Evolutionary conservation across 2,329 filamentous ascomycete genomes (phyloP), one percentile per base, ranked within the genome.

Genomic region (Pyrenochaeta sp.): DNA sequence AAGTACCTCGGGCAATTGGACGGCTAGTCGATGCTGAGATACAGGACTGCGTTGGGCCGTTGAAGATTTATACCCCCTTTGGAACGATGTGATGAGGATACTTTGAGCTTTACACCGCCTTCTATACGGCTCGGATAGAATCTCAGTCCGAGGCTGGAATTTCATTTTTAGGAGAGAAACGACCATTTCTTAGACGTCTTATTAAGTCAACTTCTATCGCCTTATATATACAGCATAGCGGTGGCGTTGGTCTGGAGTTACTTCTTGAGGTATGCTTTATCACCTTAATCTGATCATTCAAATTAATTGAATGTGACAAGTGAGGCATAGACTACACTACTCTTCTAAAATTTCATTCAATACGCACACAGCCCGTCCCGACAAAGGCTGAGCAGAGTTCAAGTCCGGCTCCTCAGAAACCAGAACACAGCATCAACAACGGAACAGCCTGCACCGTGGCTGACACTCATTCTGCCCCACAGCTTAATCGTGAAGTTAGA

Each of bases 1-100:
- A 86, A 82, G 68, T 95, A 96, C 71, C 75, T 96, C 15, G 84
- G 87, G 0, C 62, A 23, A 10, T 14, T 39, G 20, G 18, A 39
- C 5, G 36, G 36, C 11, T 39, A 23, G 20, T 11, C 2, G 35
- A 39, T 23, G 36, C 3, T 21, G 18, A 9, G 18, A 39, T 39
- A 2, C 20, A 23, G 35, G 35, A 21, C 2, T 17, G 20, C 3
- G 20, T 10, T 10, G 7, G 17, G 11, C 1, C 2, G 10, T 9
- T 20, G 35, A 20, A 36, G 35, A 37, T 21, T 4, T 10, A 10
- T 10, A 10, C 17, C 11, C 15, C 18, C n/a, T 3, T 10, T 11
- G 17, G 17, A 21, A 21, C 35, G 11, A 27, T 9, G 23, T 27
- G 9, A 27, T 27, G 23, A 27, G 9, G 4, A 27, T 9, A 27